Evolutionary conservation across 148 eudicot species (phyloP), one percentile per base, ranked within the genome.

Genomic region (Vaccinium macrocarpon): DNA sequence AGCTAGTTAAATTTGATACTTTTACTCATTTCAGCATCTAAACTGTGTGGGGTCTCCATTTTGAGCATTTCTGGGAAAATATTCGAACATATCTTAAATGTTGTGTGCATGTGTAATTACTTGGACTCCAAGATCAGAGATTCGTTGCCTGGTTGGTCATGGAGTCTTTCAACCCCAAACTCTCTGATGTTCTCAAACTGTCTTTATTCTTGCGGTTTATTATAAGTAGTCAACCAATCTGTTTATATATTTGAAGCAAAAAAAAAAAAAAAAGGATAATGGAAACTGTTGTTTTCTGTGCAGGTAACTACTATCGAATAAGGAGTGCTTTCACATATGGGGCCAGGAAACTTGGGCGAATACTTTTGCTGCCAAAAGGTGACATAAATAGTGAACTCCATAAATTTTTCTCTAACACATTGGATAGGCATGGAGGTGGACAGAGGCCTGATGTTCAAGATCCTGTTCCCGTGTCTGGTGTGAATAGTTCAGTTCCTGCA

Each of bases 241-340:
- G 64, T 62, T 25, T n/a, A n/a, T 62, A 62, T 62, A 12, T 62
- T 62, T 11, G n/a, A 21, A 62, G 68, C 25, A 62, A 62, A n/a
- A 61, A 8, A 62, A 21, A 5, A 18, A 57, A 19, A 18, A 18
- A 57, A 5, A 57, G 2, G 6, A 57, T 21, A 18, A 56, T 8
- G 66, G 21, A 25, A 61, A 82, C 51, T 55, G 29, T 52, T 52
- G 49, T 72, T 50, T 77, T 78, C 70, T 85, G 51, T 62, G 61
- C 82, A 97, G 99, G 98, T 35, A 97, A 92, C 82, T 97, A 93
- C 85, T 92, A 85, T 75, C 92, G 99, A 55, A 95, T 97, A 85
- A 89, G 93, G 84, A 95, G 98, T 82, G 99, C 99, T 83, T 93
- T 97, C 83, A 79, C 92, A 0, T 97, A 87, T 81, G 99, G 99